phyloP scores from a whole-genome alignment of 306 rosid species.

The Dalbergia oliveri region DNA sequence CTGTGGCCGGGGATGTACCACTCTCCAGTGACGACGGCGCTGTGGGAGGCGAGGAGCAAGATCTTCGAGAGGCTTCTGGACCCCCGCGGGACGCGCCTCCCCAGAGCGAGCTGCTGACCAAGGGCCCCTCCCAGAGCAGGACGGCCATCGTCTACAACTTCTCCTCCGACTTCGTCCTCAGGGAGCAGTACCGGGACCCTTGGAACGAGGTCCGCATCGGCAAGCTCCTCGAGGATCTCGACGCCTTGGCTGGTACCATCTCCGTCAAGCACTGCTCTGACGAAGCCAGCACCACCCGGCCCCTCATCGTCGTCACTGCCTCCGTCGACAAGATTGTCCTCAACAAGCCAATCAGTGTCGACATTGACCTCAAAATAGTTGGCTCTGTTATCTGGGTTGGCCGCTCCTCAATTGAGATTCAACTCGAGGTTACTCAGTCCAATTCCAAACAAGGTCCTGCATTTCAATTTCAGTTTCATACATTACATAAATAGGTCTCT shows the following conservation, averaged over 20 bases:
- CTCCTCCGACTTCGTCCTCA: slow-evolving; percentile 75
- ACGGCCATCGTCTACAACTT: slow-evolving; percentile 77
- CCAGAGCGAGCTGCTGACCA: slow-evolving; percentile 82
- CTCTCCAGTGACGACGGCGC: slow-evolving; percentile 91
- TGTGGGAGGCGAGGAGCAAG: slow-evolving; percentile 82
- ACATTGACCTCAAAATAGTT: slow-evolving; percentile 77
- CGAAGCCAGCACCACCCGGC: slow-evolving; percentile 82
- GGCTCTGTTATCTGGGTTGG: slow-evolving; percentile 98
- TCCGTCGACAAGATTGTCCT: slow-evolving; percentile 92
- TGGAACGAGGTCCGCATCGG: slow-evolving; percentile 96
- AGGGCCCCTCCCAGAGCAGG: slow-evolving; percentile 84
- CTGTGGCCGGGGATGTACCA: slow-evolving; percentile 98
- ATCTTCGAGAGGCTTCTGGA: slow-evolving; percentile 81
- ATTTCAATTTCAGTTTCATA: slow-evolving; percentile 7
- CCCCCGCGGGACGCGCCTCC: slow-evolving; percentile 88
- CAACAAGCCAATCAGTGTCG: slow-evolving; percentile 88
- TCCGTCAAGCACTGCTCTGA: slow-evolving; percentile 94
- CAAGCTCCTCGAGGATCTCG: slow-evolving; percentile 92
- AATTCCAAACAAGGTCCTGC: slow-evolving; percentile 65
- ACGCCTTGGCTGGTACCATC: slow-evolving; percentile 93
- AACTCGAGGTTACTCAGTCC: slow-evolving; percentile 75
- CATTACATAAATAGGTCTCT: background rate
- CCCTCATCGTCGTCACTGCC: slow-evolving; percentile 88
- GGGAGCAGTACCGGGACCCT: slow-evolving; percentile 93
- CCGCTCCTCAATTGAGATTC: slow-evolving; percentile 91